A percentile compares a stretch with the other conserved stretches of the same genome.
Evolutionary conservation across 306 rosid genomes (phyloP).

Genomic region (Elaeagnus macrophylla): DNA sequence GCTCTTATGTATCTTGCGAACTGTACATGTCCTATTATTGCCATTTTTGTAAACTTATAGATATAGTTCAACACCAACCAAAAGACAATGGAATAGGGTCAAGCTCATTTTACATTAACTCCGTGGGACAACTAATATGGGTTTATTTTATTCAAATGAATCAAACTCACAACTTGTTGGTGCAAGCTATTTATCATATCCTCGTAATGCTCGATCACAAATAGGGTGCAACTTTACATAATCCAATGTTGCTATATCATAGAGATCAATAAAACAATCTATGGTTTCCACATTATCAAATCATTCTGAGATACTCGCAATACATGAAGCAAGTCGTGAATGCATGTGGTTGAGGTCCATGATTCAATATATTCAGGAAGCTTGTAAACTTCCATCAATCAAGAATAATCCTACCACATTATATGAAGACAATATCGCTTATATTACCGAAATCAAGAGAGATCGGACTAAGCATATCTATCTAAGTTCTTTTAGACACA

Average conservation of each 20-base stretch:
- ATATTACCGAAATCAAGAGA: neutral
- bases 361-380: too few species aligned
- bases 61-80: neutral
- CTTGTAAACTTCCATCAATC: too few species aligned
- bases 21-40: neutral
- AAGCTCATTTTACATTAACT: too few species aligned
- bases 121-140: too few species aligned
- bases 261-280: neutral
- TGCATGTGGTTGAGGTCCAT: too few species aligned
- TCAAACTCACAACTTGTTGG: too few species aligned
- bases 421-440: too few species aligned
- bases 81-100: neutral
- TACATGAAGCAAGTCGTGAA: too few species aligned
- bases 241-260: neutral
- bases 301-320: too few species aligned
- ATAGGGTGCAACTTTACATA: neutral
- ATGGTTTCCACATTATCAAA: too few species aligned
- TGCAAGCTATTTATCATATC: neutral
- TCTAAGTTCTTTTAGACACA: neutral
- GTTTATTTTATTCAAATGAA: too few species aligned
- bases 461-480: neutral
- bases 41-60: neutral
- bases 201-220: neutral
- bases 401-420: too few species aligned
- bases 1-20: neutral